Conservation (phyloP, 2,329 filamentous ascomycete genomes). For the Colletotrichum theobromicola region DNA sequence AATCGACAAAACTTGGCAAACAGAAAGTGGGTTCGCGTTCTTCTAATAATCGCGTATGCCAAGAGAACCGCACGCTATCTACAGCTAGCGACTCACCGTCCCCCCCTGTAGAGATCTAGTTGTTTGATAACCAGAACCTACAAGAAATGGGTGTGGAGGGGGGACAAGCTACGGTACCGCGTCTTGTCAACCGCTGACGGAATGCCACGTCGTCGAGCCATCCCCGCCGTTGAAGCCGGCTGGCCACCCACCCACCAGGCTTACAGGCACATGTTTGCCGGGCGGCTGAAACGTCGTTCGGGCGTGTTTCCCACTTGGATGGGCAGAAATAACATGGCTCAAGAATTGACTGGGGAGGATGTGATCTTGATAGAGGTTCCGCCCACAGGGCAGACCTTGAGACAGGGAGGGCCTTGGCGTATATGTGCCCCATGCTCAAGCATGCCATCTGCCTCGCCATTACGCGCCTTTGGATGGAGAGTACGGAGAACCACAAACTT, state of each 20-base stretch:
- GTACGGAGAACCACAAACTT: not conserved
- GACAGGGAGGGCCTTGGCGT: not conserved
- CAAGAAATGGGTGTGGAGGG: not conserved
- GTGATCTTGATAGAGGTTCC: not conserved
- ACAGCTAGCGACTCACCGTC: not conserved
- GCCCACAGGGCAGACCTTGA: not conserved
- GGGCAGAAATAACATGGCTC: not conserved
- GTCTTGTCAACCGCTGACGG: not conserved
- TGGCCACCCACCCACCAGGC: not conserved
- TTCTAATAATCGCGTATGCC: slow-evolving; percentile 8
- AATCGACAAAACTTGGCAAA: not conserved
- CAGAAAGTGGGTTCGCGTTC: not conserved
- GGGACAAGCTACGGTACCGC: not conserved
- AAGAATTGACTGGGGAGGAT: not conserved
- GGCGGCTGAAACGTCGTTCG: slow-evolving; percentile 4
- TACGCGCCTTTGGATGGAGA: not conserved
- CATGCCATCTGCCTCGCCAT: not conserved
- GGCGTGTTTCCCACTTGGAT: not conserved
- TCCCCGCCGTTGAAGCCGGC: not conserved
- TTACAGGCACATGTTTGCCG: not conserved
- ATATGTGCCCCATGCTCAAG: not conserved
- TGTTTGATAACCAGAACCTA: slow-evolving; percentile 1
- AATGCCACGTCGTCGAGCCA: slow-evolving; percentile 7
- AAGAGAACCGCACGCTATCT: not conserved
- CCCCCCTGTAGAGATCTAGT: not conserved